Evolutionary conservation across 768 basidiomycete genomes (phyloP).

Genomic region (Sporobolomyces phaffii): DNA sequence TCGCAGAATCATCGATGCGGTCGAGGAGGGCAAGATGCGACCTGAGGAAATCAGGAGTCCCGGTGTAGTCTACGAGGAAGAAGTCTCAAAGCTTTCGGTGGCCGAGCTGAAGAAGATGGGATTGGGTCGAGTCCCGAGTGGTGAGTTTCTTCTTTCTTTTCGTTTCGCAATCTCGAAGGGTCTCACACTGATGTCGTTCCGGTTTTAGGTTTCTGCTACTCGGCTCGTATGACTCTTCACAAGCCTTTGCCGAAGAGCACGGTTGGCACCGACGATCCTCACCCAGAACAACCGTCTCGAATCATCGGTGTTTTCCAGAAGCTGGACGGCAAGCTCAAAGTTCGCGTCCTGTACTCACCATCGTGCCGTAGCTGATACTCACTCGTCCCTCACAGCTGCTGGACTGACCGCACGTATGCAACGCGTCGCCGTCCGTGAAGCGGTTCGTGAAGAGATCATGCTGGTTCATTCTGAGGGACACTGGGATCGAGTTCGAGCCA

Average conservation of each 20-base stretch:
- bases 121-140: constrained; percentile 7
- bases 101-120: constrained; percentile 26
- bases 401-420: constrained; percentile 67
- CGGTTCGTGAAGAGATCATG: constrained; percentile 68
- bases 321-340: constrained; percentile 48
- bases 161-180: too few relatives aligned
- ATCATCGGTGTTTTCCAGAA: constrained; percentile 68
- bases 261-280: constrained; percentile 52
- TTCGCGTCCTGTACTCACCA: background rate
- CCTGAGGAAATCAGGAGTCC: constrained; percentile 1
- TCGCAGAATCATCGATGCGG: constrained; percentile 12
- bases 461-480: constrained; percentile 86
- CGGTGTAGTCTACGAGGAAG: constrained; percentile 19
- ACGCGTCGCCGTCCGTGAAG: constrained; percentile 66
- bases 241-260: constrained; percentile 55
- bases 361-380: too few relatives aligned
- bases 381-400: constrained; percentile 43
- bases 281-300: constrained; percentile 71
- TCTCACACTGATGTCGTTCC: too few relatives aligned
- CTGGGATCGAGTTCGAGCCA: constrained; percentile 81
- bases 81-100: constrained; percentile 12
- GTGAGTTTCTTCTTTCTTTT: background rate
- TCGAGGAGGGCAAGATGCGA: background rate
- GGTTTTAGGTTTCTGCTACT: constrained; percentile 53
- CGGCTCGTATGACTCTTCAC: constrained; percentile 78